Evolutionary conservation across 768 basidiomycete genomes (phyloP), one percentile per base, ranked within the genome.

Genomic region (Tephrocybe sp.): DNA sequence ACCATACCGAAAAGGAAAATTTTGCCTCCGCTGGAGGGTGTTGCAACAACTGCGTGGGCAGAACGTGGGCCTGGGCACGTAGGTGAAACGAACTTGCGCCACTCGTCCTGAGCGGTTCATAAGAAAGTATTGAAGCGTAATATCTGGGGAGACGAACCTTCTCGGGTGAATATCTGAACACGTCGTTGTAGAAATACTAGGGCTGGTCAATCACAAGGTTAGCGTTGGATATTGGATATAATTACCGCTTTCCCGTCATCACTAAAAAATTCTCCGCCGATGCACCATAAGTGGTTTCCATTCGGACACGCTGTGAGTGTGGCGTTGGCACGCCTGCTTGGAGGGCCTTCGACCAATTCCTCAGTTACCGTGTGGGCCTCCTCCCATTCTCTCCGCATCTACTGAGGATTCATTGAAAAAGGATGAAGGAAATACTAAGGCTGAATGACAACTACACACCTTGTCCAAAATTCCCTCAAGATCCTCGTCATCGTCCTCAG

Each of bases 131-230:
- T 19, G 33, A 21, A 30, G 23, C 7, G 8, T 46, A n/a, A 19
- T 31, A 16, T 6, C 18, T 16, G 12, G 18, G 22, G 18, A 8
- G 45, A 42, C 65, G 13, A 27, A 80, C 83, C 73, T 91, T 91
- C 30, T 91, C 89, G 0, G 91, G 88, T 1, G 84, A 77, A 65
- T 94, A 94, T 18, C 93, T 76, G 64, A 86, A 94, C 0, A 91
- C 83, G 57, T 94, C 92, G 56, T 86, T 88, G 68, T 92, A 93
- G 66, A 92, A 91, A 62, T 91, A 80, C 87, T 90, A n/a, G n/a
- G n/a, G 15, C 21, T n/a, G 18, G 45, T 12, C 33, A 19, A 38
- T 38, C 25, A 49, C 40, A 21, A n/a, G 24, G 41, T 21, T 47
- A 31, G 42, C 39, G 30, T 36, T 16, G 5, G 34, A 36, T 15